Base-by-base conservation (phyloP, 495 filamentous ascomycete species). In the Daldinia concentrica region DNA sequence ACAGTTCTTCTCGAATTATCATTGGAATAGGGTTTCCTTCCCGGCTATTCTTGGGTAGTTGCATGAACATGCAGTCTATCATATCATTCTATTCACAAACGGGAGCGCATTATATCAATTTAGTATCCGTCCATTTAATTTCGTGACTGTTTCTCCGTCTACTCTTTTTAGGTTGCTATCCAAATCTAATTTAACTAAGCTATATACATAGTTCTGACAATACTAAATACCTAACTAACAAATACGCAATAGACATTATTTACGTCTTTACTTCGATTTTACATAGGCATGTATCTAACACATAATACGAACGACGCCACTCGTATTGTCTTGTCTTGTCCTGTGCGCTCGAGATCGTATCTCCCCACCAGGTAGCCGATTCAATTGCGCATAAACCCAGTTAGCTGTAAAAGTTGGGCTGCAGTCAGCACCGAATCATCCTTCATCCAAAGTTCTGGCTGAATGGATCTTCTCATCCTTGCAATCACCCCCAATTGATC, bases 401-500 rank as follows among this genome's bases (percentile, higher is more conserved):
- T 30, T n/a, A 43, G 29, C 43, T 14, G 15, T 58, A 24, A 54
- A 58, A 56, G 59, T 52, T 60, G 56, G 52, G 19, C 48, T 58
- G 19, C 41, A 48, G 63, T 63, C 55, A 68, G 59, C 62, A 58
- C 62, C 57, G 62, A 64, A 61, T 57, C 62, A 58, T 58, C 58
- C 56, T 22, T 56, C 27, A 55, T 55, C 61, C 43, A 24, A 62
- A 15, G 36, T 30, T 45, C 52, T 52, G 58, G 62, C 26, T 30
- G 50, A 30, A 54, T 30, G 50, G 50, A 43, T 66, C 68, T 34
- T 17, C 30, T 11, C 9, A 68, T 27, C 62, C 62, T 66, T 70
- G 68, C 51, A 56, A 66, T 66, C 51, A 66, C 68, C 61, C 68
- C 50, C 27, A 54, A 36, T 34, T 22, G n/a, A 58, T 67, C 69